A percentile compares a stretch with the other conserved stretches of the same genome.
phyloP scores from a whole-genome alignment of 2,329 filamentous ascomycete species.

The Dactylellina leptospora region DNA sequence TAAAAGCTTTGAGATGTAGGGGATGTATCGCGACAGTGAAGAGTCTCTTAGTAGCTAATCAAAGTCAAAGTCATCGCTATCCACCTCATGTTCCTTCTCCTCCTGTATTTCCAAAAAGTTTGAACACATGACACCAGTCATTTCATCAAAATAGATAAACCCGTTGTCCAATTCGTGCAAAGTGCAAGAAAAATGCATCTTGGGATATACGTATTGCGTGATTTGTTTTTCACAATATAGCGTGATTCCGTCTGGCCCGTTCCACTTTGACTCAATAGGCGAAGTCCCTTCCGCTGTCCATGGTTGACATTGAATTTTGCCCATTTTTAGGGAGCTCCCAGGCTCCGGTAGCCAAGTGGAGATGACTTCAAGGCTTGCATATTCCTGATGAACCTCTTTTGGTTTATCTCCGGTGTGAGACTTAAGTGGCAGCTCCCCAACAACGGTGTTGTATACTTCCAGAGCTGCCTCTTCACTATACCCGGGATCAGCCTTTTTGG shows the following conservation, averaged over 20 bases:
- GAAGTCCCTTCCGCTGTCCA: slow-evolving; percentile 34
- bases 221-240: slow-evolving; percentile 63
- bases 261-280: slow-evolving; percentile 39
- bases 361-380: slow-evolving; percentile 60
- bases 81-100: slow-evolving; percentile 53
- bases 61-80: slow-evolving; percentile 46
- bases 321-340: slow-evolving; percentile 29
- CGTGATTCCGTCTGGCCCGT: slow-evolving; percentile 59
- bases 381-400: slow-evolving; percentile 55
- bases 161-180: slow-evolving; percentile 29
- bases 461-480: slow-evolving; percentile 52
- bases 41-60: slow-evolving; percentile 16
- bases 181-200: slow-evolving; percentile 57
- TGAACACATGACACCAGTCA: slow-evolving; percentile 38
- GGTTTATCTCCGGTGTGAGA: slow-evolving; percentile 53
- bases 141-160: slow-evolving; percentile 38
- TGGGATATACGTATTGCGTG: slow-evolving; percentile 57
- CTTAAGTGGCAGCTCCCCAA: slow-evolving; percentile 55
- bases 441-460: slow-evolving; percentile 52
- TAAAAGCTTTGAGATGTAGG: no score
- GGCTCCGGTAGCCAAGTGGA: slow-evolving; percentile 40
- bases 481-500: slow-evolving; percentile 56
- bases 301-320: slow-evolving; percentile 31
- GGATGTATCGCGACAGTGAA: neutral
- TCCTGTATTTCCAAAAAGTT: slow-evolving; percentile 54